Evolutionary conservation across 805 yeast species (phyloP).

Genomic region (Cyberlindnera nakhonratchasimensis): DNA sequence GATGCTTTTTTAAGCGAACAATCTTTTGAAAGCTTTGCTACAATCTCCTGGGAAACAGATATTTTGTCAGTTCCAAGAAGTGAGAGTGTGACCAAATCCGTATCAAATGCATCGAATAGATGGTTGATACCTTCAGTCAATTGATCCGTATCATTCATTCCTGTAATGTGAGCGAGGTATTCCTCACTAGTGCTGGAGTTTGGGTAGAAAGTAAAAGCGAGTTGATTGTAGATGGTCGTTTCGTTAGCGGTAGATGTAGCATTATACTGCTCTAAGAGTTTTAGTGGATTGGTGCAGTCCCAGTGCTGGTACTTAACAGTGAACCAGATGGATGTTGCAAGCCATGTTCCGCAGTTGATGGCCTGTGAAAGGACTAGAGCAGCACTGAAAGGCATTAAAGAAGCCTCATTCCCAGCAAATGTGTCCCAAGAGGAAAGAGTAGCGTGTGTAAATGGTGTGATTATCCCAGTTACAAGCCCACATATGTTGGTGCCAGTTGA

Average conservation of each 20-base stretch:
- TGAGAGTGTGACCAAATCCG: background rate
- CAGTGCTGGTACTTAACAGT: slow-evolving; percentile 4
- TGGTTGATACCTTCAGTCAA: background rate
- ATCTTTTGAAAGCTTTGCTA: slow-evolving; percentile 1
- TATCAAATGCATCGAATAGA: background rate
- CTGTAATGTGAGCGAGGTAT: background rate
- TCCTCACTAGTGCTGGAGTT: background rate
- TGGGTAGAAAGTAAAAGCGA: slow-evolving; percentile 3
- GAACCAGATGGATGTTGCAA: background rate
- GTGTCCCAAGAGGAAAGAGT: background rate
- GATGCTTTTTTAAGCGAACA: slow-evolving; percentile 2
- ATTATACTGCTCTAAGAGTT: slow-evolving; percentile 2
- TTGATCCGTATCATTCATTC: background rate
- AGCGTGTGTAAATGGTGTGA: background rate
- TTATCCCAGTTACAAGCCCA: background rate
- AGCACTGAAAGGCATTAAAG: background rate
- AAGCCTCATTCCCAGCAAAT: background rate
- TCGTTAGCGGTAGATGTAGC: background rate
- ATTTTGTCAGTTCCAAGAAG: background rate
- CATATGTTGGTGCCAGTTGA: slow-evolving; percentile 1
- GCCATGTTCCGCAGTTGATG: slow-evolving; percentile 1
- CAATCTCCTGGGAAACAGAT: background rate
- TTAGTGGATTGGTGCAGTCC: slow-evolving; percentile 2
- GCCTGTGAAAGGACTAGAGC: background rate
- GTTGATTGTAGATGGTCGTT: background rate